A percentile compares a stretch with the other conserved stretches of the same genome.
Conservation (phyloP, 768 basidiomycete genomes). For the Auricularia auricula-judae region DNA sequence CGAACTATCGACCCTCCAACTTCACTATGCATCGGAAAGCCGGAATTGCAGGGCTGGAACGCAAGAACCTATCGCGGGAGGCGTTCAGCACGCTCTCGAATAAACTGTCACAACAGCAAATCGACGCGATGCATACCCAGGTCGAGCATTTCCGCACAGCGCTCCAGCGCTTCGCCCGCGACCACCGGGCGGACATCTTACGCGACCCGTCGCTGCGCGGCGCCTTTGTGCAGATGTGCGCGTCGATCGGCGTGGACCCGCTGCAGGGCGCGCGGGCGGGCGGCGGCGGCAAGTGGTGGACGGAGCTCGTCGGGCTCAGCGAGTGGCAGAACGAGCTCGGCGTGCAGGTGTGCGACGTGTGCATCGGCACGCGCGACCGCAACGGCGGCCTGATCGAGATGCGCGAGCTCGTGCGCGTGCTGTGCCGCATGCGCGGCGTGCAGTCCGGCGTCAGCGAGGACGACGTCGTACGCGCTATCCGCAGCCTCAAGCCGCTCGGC, state of each 20-base stretch:
- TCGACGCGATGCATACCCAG: slow-evolving; percentile 70
- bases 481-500: slow-evolving; percentile 76
- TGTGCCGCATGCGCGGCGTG: slow-evolving; percentile 66
- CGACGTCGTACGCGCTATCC: slow-evolving; percentile 74
- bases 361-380: slow-evolving; percentile 73
- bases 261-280: slow-evolving; percentile 76
- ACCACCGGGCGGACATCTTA: slow-evolving; percentile 76
- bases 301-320: slow-evolving; percentile 62
- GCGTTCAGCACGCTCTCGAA: slow-evolving; percentile 41
- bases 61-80: background rate
- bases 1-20: background rate
- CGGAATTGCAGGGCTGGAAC: background rate
- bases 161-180: slow-evolving; percentile 66
- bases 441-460: slow-evolving; percentile 59
- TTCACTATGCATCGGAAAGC: background rate
- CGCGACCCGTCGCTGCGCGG: slow-evolving; percentile 78
- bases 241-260: slow-evolving; percentile 89
- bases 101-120: slow-evolving; percentile 63
- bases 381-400: slow-evolving; percentile 93
- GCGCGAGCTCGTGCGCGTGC: slow-evolving; percentile 68
- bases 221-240: slow-evolving; percentile 94
- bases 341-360: slow-evolving; percentile 89
- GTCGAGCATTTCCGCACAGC: slow-evolving; percentile 76
- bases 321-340: slow-evolving; percentile 97
- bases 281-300: slow-evolving; percentile 60